Evolutionary conservation across 2,329 filamentous ascomycete species (phyloP), one percentile per base, ranked within the genome.

Genomic region (Chaetomium strumarium): DNA sequence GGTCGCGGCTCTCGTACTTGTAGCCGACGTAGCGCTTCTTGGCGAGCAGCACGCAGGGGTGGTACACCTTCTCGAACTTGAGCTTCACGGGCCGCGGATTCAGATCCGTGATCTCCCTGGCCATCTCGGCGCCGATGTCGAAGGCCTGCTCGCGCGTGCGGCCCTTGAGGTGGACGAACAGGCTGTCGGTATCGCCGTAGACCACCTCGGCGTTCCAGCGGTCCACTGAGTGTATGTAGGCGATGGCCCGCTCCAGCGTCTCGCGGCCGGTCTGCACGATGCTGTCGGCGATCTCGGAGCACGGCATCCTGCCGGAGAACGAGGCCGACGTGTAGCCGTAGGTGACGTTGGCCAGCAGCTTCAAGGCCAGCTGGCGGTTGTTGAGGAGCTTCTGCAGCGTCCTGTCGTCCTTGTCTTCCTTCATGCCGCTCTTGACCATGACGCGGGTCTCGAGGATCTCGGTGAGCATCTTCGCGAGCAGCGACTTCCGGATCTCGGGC

Each of bases 1-100:
- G 93, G 14, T 79, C 75, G 36, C 79, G 80, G 59, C 77, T 81
- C 66, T 99, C 93, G 71, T 95, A 99, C 67, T 96, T 96, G 76
- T 96, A 96, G 6, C 95, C 95, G 4, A 97, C 95, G 62, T 99
- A 99, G 51, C 93, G 86, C 67, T 99, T 99, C 73, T 99, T 99
- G 16, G 95, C 90, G 0, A 99, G 78, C 5, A 99, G 77, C 0
- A 97, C 84, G 66, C 92, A 97, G 0, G 95, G 93, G 58, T 95
- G 88, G 68, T 99, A 99, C 1, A 99, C 92, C 63, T 99, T 99
- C 67, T 99, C 93, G 61, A 99, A 96, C 67, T 97, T 97, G 58
- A 99, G 84, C 70, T 96, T 97, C 60, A 99, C 76, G 0, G 93
- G 93, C 1, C 85, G 81, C 2, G 93, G 95, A 64, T 96, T 99